Conservation (phyloP, 2,329 filamentous ascomycete genomes). For the Colletotrichum limetticola region DNA sequence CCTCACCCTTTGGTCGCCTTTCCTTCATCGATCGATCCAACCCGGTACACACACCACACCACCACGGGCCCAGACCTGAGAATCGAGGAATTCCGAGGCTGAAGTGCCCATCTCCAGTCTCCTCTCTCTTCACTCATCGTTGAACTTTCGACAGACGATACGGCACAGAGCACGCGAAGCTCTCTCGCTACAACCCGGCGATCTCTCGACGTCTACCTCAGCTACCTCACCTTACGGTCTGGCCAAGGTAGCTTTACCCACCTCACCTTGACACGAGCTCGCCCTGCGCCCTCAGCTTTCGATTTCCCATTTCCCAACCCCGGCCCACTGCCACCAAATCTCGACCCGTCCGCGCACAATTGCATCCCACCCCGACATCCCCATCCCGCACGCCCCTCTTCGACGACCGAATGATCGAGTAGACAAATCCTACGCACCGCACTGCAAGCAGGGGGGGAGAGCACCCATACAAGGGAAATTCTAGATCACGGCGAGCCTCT, state of each 20-base stretch:
- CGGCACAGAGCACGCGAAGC: not conserved
- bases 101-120: not conserved
- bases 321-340: slow-evolving; percentile 7
- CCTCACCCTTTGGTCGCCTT: not conserved
- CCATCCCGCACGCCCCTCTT: slow-evolving; percentile 11
- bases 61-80: not conserved
- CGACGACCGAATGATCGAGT: slow-evolving; percentile 10
- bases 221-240: not conserved
- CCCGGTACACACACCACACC: not conserved
- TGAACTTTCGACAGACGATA: not conserved
- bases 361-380: slow-evolving; percentile 21
- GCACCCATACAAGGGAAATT: not conserved
- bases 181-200: not conserved
- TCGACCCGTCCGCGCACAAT: slow-evolving; percentile 7
- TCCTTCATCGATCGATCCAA: not conserved
- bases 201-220: not conserved
- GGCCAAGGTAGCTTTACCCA: not conserved
- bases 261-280: not conserved
- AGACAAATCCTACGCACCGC: not conserved
- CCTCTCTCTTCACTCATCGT: not conserved
- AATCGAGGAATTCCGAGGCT: not conserved
- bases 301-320: not conserved
- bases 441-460: not conserved
- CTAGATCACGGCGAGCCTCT: not conserved
- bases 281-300: not conserved